Evolutionary conservation across 371 early-diverging fungal genomes (phyloP).

Genomic region (Mortierella sp.): DNA sequence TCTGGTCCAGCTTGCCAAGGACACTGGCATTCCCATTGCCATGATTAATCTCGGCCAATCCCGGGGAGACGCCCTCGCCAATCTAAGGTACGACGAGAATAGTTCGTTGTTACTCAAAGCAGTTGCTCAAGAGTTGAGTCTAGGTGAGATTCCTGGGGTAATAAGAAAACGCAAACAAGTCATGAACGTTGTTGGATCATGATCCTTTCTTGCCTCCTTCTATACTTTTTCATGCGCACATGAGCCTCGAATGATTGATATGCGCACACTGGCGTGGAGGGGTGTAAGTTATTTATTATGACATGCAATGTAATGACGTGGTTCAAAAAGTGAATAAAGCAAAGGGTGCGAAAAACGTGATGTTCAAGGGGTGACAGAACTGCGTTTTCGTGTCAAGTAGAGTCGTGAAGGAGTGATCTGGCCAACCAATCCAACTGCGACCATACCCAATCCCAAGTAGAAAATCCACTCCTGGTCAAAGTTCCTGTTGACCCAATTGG

Average conservation of each 20-base stretch:
- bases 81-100: constrained; percentile 66
- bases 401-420: constrained; percentile 45
- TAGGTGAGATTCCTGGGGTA: constrained; percentile 32
- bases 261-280: background rate
- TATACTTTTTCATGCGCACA: background rate
- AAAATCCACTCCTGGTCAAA: constrained; percentile 52
- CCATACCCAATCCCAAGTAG: constrained; percentile 38
- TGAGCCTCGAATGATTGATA: background rate
- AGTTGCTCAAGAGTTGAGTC: constrained; percentile 29
- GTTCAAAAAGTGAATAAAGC: background rate
- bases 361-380: background rate
- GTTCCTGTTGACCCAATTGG: constrained; percentile 54
- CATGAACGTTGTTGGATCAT: constrained; percentile 52
- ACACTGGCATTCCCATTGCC: constrained; percentile 70
- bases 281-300: background rate
- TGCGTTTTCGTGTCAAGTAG: constrained; percentile 8
- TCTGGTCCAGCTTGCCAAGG: constrained; percentile 75
- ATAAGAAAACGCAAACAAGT: constrained; percentile 21
- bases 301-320: background rate
- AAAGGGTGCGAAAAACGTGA: background rate
- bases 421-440: constrained; percentile 41
- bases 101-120: constrained; percentile 38
- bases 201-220: background rate
- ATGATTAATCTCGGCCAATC: constrained; percentile 85
- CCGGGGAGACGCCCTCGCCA: constrained; percentile 77